These are phyloP conservation scores for Quillaja saponaria DNA, from an alignment of 306 rosid species.

Conservation along the genomic window DNA sequence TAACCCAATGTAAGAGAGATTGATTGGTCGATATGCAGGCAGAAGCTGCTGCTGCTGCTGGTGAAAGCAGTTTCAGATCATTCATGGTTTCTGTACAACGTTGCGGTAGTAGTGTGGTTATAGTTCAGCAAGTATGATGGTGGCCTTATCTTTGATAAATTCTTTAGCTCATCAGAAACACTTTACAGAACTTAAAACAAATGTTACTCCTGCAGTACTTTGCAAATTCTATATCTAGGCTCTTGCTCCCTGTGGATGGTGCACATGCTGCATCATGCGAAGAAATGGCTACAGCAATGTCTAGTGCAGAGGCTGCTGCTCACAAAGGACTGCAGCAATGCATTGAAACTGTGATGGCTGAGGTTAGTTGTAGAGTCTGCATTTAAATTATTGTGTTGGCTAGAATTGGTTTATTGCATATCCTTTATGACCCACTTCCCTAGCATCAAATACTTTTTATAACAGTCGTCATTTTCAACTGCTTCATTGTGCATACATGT, in stretches of 20 bases:
- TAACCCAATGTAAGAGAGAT: conserved; percentile 27
- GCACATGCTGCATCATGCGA: conserved; percentile 99
- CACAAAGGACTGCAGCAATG: conserved; percentile 90
- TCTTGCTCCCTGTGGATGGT: conserved; percentile 97
- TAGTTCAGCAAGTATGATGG: conserved; percentile 88
- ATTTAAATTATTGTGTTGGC: conserved; percentile 5
- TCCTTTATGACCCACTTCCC: conserved; percentile 8
- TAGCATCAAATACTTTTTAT: not conserved
- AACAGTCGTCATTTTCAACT: not conserved
- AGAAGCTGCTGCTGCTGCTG: conserved; percentile 99
- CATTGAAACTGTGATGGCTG: conserved; percentile 99
- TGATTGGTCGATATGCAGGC: conserved; percentile 65
- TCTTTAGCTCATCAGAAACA: conserved; percentile 16
- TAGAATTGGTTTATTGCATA: conserved; percentile 16
- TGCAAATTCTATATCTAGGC: conserved; percentile 92
- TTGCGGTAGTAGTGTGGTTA: conserved; percentile 98
- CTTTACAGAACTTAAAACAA: conserved; percentile 28
- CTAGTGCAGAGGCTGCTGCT: conserved; percentile 99
- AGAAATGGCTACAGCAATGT: conserved; percentile 98
- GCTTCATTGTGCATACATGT: conserved; percentile 14
- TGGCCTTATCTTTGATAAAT: conserved; percentile 20
- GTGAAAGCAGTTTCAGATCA: conserved; percentile 99
- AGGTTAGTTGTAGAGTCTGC: conserved; percentile 54
- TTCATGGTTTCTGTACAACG: conserved; percentile 99
- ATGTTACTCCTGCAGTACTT: conserved; percentile 66